Evolutionary conservation across 805 yeast genomes (phyloP).

Genomic region (Candida ponderosae): DNA sequence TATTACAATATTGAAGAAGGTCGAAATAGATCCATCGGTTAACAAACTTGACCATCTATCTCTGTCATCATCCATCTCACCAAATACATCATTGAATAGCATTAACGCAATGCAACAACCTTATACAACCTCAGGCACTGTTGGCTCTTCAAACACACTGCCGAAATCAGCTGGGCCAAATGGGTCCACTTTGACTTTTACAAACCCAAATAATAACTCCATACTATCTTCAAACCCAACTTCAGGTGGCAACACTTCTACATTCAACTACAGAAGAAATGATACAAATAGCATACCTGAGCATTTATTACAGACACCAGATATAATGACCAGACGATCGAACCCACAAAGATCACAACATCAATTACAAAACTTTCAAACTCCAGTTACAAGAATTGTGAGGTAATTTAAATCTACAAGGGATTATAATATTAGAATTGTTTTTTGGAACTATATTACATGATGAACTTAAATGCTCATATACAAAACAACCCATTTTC

Average conservation of each 20-base stretch:
- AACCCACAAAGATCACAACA: neutral
- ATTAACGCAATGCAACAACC: neutral
- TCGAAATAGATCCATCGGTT: too few relatives aligned
- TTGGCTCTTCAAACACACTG: too few relatives aligned
- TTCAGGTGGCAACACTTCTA: too few relatives aligned
- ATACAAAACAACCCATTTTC: neutral
- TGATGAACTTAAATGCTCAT: neutral
- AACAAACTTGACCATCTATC: too few relatives aligned
- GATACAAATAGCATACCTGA: too few relatives aligned
- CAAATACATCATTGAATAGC: neutral
- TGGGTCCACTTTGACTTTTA: too few relatives aligned
- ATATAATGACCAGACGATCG: neutral
- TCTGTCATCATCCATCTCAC: neutral
- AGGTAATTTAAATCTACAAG: neutral
- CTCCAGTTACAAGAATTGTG: neutral
- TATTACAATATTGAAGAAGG: neutral
- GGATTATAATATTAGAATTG: neutral
- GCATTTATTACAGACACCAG: neutral
- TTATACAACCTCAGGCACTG: too few relatives aligned
- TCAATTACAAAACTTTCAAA: neutral
- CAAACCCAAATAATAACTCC: too few relatives aligned
- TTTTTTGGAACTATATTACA: neutral
- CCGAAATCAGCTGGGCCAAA: too few relatives aligned
- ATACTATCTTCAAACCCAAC: too few relatives aligned
- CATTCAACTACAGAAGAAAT: too few relatives aligned